Conservation (phyloP, 2,329 filamentous ascomycete genomes). For the Talaromyces amestolkiae region DNA sequence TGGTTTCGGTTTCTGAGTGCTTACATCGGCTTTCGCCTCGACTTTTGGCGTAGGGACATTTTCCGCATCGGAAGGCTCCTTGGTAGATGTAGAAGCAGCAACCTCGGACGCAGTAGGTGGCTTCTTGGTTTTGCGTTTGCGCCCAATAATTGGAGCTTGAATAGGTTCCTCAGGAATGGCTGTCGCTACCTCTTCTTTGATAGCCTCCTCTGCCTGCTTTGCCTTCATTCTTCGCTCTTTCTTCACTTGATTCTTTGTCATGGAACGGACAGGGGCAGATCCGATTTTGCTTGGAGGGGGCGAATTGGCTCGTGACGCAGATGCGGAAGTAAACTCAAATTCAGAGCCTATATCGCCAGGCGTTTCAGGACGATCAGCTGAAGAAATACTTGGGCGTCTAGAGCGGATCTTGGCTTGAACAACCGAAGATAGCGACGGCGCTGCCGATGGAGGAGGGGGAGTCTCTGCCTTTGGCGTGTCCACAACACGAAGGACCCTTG, state of each 20-base stretch:
- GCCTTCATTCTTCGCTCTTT: constrained; percentile 56
- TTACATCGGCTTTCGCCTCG: constrained; percentile 25
- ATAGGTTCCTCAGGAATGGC: constrained; percentile 46
- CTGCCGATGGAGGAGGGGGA: constrained; percentile 31
- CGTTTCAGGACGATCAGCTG: constrained; percentile 59
- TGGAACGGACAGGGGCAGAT: constrained; percentile 57
- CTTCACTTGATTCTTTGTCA: constrained; percentile 62
- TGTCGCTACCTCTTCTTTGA: constrained; percentile 42
- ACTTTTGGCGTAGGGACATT: constrained; percentile 25
- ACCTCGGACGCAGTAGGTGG: constrained; percentile 31
- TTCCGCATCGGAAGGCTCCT: constrained; percentile 9
- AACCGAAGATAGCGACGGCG: constrained; percentile 34
- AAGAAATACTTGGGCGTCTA: constrained; percentile 49
- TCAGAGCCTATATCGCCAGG: constrained; percentile 61
- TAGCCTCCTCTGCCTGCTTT: constrained; percentile 46
- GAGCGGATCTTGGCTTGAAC: constrained; percentile 33
- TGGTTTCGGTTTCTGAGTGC: constrained; percentile 25
- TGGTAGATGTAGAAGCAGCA: constrained; percentile 8
- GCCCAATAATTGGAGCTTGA: constrained; percentile 61
- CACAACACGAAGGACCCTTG: constrained; percentile 57
- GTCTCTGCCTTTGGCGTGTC: constrained; percentile 55
- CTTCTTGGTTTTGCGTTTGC: constrained; percentile 60
- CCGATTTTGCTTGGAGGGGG: constrained; percentile 56
- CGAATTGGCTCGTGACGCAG: constrained; percentile 59
- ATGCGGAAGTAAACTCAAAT: constrained; percentile 57